Evolutionary conservation across 805 yeast genomes (phyloP).

Genomic region (Lipomyces japonicus): DNA sequence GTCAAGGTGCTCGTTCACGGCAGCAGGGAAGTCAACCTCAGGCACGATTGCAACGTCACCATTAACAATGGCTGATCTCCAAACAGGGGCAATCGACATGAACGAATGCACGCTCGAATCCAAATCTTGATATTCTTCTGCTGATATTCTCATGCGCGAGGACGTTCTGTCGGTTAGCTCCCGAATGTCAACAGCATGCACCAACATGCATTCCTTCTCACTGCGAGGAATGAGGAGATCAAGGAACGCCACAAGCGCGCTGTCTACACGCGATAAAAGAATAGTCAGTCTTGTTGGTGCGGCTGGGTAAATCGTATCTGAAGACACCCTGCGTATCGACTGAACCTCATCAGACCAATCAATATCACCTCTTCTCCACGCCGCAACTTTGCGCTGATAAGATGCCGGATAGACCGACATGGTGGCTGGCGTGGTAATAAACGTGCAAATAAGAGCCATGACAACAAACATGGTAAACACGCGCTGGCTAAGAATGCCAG

Average conservation of each 20-base stretch:
- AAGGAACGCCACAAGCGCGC: background rate
- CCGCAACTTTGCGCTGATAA: conserved; percentile 9
- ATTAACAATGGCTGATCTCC: background rate
- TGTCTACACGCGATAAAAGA: background rate
- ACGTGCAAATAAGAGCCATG: conserved; percentile 77
- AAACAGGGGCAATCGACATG: background rate
- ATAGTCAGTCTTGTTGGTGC: background rate
- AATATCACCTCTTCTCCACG: conserved; percentile 1
- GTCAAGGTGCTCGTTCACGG: too few relatives aligned
- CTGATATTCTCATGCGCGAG: conserved; percentile 4
- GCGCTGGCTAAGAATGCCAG: conserved; percentile 60
- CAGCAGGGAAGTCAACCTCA: too few relatives aligned
- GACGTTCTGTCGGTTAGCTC: conserved; percentile 15
- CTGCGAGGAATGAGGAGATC: background rate
- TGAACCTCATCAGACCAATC: conserved; percentile 2
- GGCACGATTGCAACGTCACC: conserved; percentile 8
- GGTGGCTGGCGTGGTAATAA: conserved; percentile 75
- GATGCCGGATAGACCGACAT: conserved; percentile 52
- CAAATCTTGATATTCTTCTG: background rate
- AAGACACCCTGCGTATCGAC: background rate
- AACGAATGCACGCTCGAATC: conserved; percentile 9
- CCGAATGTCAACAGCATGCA: conserved; percentile 6
- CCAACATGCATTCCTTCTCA: background rate
- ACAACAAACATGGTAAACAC: conserved; percentile 77
- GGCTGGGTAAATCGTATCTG: background rate